Conservation (phyloP, 2,329 filamentous ascomycete species). For the Aspergillus unguis region DNA sequence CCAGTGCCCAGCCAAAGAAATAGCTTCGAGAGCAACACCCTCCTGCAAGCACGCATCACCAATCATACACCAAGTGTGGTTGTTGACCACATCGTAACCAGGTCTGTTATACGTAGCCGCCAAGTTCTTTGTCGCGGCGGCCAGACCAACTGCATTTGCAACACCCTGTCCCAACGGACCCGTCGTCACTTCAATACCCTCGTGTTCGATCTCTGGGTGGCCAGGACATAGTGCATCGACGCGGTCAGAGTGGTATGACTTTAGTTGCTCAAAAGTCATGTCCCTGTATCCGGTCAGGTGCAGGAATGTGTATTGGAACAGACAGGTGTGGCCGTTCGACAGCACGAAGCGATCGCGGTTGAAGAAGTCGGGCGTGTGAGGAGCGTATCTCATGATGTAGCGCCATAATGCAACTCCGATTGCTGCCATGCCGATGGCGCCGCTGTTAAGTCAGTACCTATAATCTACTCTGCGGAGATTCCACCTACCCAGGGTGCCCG, state of each 20-base stretch:
- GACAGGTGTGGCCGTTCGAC: slow-evolving; percentile 40
- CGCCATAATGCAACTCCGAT: slow-evolving; percentile 45
- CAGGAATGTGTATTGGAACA: slow-evolving; percentile 33
- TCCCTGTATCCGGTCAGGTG: slow-evolving; percentile 31
- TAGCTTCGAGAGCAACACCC: slow-evolving; percentile 56
- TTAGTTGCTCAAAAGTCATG: slow-evolving; percentile 35
- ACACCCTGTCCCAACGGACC: slow-evolving; percentile 59
- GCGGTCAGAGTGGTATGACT: slow-evolving; percentile 32
- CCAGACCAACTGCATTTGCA: slow-evolving; percentile 59
- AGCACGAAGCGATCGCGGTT: slow-evolving; percentile 46
- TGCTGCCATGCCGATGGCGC: slow-evolving; percentile 46
- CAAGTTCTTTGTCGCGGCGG: slow-evolving; percentile 57
- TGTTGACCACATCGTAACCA: slow-evolving; percentile 48
- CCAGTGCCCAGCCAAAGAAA: slow-evolving; percentile 55
- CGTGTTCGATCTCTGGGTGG: slow-evolving; percentile 56
- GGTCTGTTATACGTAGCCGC: slow-evolving; percentile 54
- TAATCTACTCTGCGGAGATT: background rate
- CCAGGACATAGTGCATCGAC: slow-evolving; percentile 29
- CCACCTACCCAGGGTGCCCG: slow-evolving; percentile 61
- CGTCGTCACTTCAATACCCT: slow-evolving; percentile 59
- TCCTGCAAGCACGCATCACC: slow-evolving; percentile 60
- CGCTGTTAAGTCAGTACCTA: slow-evolving; percentile 29
- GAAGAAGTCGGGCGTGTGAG: slow-evolving; percentile 39
- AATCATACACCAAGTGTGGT: slow-evolving; percentile 56
- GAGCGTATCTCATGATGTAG: slow-evolving; percentile 44